Percentiles rank a stretch among this genome's conserved stretches.
These are phyloP conservation scores for Panicum miliaceum DNA, from an alignment of 176 grass and related monocot species.

Conservation along the genomic window DNA sequence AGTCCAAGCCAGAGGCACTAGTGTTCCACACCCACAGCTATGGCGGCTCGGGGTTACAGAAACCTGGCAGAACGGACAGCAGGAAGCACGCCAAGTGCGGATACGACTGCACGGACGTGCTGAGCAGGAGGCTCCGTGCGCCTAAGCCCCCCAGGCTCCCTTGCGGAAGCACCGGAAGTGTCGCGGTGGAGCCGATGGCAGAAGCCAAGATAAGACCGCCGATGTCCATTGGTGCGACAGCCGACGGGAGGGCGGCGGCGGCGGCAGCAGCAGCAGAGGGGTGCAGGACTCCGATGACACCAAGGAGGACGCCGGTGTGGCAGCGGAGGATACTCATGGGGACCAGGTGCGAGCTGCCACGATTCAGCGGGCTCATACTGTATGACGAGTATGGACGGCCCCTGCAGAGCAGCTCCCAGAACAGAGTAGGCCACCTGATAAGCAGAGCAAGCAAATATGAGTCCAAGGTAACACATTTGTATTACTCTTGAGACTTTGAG, in stretches of 20 bases:
- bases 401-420: constrained; percentile 10
- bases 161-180: background rate
- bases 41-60: background rate
- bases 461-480: background rate
- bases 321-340: constrained; percentile 62
- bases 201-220: background rate
- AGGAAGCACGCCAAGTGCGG: background rate
- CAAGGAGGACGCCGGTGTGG: constrained; percentile 53
- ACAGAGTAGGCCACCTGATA: constrained; percentile 26
- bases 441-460: background rate
- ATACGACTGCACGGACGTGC: background rate
- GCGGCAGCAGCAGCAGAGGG: background rate
- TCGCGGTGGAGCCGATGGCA: constrained; percentile 28
- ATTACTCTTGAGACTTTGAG: background rate
- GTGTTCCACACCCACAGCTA: constrained; percentile 18
- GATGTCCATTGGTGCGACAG: background rate
- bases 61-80: background rate
- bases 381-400: constrained; percentile 52
- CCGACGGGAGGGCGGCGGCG: background rate
- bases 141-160: constrained; percentile 8
- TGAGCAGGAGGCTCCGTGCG: constrained; percentile 27
- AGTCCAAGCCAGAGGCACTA: background rate
- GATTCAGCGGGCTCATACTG: constrained; percentile 57
- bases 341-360: constrained; percentile 46
- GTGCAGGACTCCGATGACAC: constrained; percentile 30